A percentile compares a stretch with the other conserved stretches of the same genome.
Conservation (phyloP, 306 rosid species). For the Rosa lucieae region DNA sequence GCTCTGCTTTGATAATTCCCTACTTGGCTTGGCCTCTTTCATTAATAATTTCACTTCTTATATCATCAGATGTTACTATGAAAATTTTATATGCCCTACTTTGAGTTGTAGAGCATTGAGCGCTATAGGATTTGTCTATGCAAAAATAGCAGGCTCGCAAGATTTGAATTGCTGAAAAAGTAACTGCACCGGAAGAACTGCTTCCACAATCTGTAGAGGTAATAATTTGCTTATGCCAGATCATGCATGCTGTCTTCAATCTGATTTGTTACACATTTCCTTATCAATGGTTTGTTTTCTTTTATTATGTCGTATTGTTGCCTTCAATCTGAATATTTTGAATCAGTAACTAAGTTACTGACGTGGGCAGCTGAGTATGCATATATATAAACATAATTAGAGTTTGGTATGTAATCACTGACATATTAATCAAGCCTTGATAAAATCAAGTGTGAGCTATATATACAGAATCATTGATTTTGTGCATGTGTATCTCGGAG, state of each 20-base stretch:
- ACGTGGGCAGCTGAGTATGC: too few relatives aligned
- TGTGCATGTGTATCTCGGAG: too few relatives aligned
- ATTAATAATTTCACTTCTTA: not conserved
- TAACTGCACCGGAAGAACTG: constrained; percentile 60
- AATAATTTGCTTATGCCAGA: constrained; percentile 19
- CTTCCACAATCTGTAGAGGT: constrained; percentile 79
- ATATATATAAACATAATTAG: too few relatives aligned
- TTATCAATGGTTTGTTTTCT: too few relatives aligned
- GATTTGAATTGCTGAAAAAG: constrained; percentile 59
- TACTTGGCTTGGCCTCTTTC: not conserved
- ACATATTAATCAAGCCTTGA: too few relatives aligned
- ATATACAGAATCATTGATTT: too few relatives aligned
- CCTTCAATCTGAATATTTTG: too few relatives aligned
- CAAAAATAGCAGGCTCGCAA: constrained; percentile 56
- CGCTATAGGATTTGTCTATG: not conserved
- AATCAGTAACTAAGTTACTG: too few relatives aligned
- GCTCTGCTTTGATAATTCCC: not conserved
- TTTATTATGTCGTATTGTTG: too few relatives aligned
- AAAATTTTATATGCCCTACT: not conserved
- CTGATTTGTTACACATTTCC: too few relatives aligned
- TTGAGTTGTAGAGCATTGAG: not conserved
- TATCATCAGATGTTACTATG: not conserved
- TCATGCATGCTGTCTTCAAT: not conserved
- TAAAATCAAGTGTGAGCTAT: too few relatives aligned
- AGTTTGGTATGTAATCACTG: too few relatives aligned